Base-by-base conservation (phyloP, 1,284 basidiomycete genomes). In the Phellinidium pouzarii region DNA sequence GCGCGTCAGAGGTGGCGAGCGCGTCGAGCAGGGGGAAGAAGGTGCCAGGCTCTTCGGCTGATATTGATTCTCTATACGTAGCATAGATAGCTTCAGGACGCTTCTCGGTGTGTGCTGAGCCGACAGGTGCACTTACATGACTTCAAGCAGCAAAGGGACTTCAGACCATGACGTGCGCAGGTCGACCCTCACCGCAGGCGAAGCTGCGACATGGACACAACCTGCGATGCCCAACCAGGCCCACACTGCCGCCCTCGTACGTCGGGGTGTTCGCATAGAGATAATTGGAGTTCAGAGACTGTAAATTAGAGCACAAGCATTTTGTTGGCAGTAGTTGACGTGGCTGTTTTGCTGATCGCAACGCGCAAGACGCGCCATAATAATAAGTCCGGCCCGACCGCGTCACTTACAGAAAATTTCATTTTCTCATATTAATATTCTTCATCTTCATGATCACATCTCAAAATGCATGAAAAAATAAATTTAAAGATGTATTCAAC, bases 131-230 rank as follows among this genome's bases (percentile, higher is more conserved):
- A 71, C 88, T 64, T 63, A 94, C 87, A 97, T 68, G 48, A 90
- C 78, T 70, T 96, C 94, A 19, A 93, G 75, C 1, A 94, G 65
- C 7, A 86, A 72, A 9, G 87, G 80, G 4, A 87, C 78, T 19
- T 84, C 79, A 3, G 78, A 67, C 90, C 93, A 96, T 48, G 87
- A 87, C 1, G 92, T 85, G 57, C 80, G 78, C 25, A 96, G 72
- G 34, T 81, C 77, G 20, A 94, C 84, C 53, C 82, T 82, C 12
- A 95, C 83, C 1, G 87, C 83, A 11, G 89, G 87, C 37, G 80
- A 79, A 19, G 70, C 65, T 48, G 65, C 64, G 9, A 45, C 25
- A 34, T 43, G 47, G 3, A 46, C 17, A 47, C 38, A 42, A 23
- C 34, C 46, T 36, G 34, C 48, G 26, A 46, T 41, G 27, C 54